A percentile compares a stretch with the other conserved stretches of the same genome.
Evolutionary conservation across 139 green algal species (phyloP).

Genomic region (Dunaliella sp.): DNA sequence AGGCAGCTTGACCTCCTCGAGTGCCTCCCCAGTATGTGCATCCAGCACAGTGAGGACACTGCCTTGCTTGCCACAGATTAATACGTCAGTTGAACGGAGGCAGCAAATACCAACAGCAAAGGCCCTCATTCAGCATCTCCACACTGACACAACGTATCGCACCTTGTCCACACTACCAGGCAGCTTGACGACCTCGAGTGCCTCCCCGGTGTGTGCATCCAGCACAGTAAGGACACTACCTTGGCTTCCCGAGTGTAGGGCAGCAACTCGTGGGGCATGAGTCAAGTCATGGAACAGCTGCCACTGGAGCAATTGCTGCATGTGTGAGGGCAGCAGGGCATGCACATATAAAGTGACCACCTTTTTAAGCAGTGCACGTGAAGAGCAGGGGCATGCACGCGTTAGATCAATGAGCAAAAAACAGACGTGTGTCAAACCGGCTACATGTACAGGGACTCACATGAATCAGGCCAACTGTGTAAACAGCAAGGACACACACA

Average conservation of each 20-base stretch:
- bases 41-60: too few species aligned
- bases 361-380: background rate
- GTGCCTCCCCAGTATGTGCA: too few species aligned
- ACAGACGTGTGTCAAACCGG: background rate
- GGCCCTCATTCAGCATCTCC: too few species aligned
- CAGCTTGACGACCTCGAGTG: constrained; percentile 14
- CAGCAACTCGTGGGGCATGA: constrained; percentile 52
- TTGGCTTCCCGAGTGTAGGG: constrained; percentile 23
- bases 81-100: too few species aligned
- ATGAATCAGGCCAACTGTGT: background rate
- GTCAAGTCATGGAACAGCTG: constrained; percentile 61
- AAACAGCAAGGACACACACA: background rate
- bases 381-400: background rate
- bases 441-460: background rate
- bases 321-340: background rate
- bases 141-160: too few species aligned
- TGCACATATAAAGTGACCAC: background rate
- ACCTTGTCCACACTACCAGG: constrained; percentile 38
- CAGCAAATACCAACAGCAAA: too few species aligned
- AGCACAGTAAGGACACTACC: constrained; percentile 29
- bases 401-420: background rate
- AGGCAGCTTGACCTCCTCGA: too few species aligned
- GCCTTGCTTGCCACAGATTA: too few species aligned
- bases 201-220: constrained; percentile 54
- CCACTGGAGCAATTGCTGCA: constrained; percentile 46